A percentile compares a stretch with the other conserved stretches of the same genome.
Conservation (phyloP, 768 basidiomycete genomes). For the Tulasnella sp. region DNA sequence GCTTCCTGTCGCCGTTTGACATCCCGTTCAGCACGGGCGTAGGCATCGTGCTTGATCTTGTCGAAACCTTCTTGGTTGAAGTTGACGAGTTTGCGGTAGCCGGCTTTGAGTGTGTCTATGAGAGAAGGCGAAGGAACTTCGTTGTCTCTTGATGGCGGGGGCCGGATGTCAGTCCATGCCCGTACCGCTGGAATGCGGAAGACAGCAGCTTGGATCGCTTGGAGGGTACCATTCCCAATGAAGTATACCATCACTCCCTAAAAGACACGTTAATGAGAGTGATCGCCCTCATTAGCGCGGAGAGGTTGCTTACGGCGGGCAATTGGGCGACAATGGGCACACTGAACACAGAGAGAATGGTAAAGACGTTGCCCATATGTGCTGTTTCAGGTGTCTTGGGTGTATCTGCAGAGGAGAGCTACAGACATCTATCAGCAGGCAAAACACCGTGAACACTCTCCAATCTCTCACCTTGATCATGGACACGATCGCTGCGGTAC, state of each 20-base stretch:
- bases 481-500: conserved; percentile 46
- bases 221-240: conserved; percentile 38
- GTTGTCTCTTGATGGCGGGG: conserved; percentile 15
- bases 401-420: conserved; percentile 40
- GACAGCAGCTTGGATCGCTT: conserved; percentile 39
- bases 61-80: conserved; percentile 10
- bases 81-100: conserved; percentile 5
- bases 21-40: neutral
- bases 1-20: neutral
- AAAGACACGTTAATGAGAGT: neutral
- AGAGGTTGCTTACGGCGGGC: conserved; percentile 45
- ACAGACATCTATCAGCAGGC: conserved; percentile 21
- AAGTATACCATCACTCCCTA: conserved; percentile 52
- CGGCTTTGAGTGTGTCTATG: conserved; percentile 1
- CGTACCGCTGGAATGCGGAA: conserved; percentile 37
- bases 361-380: conserved; percentile 58
- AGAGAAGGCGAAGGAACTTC: neutral
- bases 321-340: conserved; percentile 45
- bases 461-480: conserved; percentile 48
- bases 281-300: neutral
- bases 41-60: conserved; percentile 4
- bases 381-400: conserved; percentile 39
- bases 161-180: conserved; percentile 22
- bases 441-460: neutral
- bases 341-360: conserved; percentile 41